Evolutionary conservation across 306 rosid species (phyloP).

Genomic region (Acacia crassicarpa): DNA sequence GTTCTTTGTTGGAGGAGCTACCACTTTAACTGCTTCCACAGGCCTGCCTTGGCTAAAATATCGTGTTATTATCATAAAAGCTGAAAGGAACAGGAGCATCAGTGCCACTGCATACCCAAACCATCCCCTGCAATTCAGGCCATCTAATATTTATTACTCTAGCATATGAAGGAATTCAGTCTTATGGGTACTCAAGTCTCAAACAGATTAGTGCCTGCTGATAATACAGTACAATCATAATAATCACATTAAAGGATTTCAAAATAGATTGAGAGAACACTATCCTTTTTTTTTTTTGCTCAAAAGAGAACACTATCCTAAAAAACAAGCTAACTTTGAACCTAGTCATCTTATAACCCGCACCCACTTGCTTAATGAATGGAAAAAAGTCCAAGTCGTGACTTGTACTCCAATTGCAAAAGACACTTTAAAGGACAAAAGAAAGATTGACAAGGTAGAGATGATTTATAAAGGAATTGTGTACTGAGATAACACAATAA

Average conservation of each 20-base stretch:
- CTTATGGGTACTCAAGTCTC: neutral
- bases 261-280: neutral
- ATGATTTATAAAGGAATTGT: neutral
- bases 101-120: conserved; percentile 62
- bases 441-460: neutral
- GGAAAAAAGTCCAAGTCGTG: neutral
- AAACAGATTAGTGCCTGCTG: neutral
- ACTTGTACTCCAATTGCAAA: neutral
- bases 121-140: conserved; percentile 77
- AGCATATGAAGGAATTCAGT: neutral
- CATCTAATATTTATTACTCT: neutral
- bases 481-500: neutral
- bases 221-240: neutral
- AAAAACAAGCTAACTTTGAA: neutral
- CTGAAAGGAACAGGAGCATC: conserved; percentile 49
- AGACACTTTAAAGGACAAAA: neutral
- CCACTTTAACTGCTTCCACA: conserved; percentile 61
- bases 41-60: conserved; percentile 53
- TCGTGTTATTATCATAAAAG: conserved; percentile 68
- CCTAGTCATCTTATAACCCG: neutral
- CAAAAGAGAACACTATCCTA: neutral
- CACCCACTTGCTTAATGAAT: neutral
- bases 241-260: neutral
- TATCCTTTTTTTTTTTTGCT: too few species aligned
- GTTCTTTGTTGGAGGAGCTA: conserved; percentile 84